Percentiles rank a stretch among this genome's conserved stretches.
These are phyloP conservation scores for Botryotinia calthae DNA, from an alignment of 2,329 filamentous ascomycete genomes.

Conservation along the genomic window DNA sequence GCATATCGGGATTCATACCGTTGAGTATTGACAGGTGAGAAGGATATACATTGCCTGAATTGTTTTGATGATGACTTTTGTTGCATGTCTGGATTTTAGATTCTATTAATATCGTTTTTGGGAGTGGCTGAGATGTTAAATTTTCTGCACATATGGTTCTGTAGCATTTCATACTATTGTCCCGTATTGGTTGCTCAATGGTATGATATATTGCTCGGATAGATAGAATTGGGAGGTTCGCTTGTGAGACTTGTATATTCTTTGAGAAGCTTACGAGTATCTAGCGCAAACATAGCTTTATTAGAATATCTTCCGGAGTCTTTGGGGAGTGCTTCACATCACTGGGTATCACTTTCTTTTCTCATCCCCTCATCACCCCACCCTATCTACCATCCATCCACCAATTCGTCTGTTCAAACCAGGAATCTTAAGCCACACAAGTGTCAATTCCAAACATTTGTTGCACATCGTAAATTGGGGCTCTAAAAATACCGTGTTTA, in stretches of 20 bases:
- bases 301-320: not conserved
- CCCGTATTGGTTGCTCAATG: not conserved
- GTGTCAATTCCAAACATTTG: not conserved
- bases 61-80: not conserved
- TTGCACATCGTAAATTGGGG: constrained; percentile 7
- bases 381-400: not conserved
- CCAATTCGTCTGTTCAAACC: not conserved
- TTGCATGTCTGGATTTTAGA: not conserved
- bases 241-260: not conserved
- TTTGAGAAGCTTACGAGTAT: not conserved
- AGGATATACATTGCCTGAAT: not conserved
- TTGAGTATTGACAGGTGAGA: not conserved
- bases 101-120: not conserved
- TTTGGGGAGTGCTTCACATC: not conserved
- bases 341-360: not conserved
- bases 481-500: not conserved
- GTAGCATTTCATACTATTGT: not conserved
- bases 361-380: not conserved
- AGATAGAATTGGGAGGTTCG: not conserved
- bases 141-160: not conserved
- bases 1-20: not conserved
- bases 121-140: not conserved
- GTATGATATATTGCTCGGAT: not conserved
- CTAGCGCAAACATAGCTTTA: not conserved
- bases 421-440: not conserved